A percentile compares a stretch with the other conserved stretches of the same genome.
These are phyloP conservation scores for Nectriaceae sp. DNA, from an alignment of 2,329 filamentous ascomycete species.

Conservation along the genomic window DNA sequence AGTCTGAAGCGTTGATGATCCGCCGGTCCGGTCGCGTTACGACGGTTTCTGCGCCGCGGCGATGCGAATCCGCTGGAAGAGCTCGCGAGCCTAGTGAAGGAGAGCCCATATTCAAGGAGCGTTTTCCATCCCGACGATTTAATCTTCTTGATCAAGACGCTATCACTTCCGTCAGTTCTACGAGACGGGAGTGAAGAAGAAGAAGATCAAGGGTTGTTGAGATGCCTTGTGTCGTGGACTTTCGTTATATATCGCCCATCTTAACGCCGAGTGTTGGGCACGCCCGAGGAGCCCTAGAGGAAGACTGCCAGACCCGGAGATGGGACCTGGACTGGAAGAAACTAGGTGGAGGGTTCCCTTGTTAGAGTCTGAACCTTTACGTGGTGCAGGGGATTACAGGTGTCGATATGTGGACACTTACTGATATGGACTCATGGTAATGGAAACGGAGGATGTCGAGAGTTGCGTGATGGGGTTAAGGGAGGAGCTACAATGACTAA, in stretches of 20 bases:
- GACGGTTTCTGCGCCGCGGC: constrained; percentile 11
- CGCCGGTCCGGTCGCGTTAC: constrained; percentile 10
- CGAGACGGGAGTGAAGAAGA: background rate
- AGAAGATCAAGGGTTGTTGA: constrained; percentile 5
- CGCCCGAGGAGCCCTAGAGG: constrained; percentile 16
- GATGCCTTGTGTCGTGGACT: constrained; percentile 2
- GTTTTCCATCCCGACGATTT: too few species aligned
- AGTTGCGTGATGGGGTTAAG: too few species aligned
- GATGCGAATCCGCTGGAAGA: constrained; percentile 21
- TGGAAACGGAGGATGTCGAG: constrained; percentile 3
- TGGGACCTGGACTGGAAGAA: background rate
- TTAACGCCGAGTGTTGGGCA: constrained; percentile 31
- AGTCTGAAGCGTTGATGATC: constrained; percentile 21
- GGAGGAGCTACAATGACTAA: too few species aligned
- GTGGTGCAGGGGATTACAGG: constrained; percentile 28
- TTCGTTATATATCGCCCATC: constrained; percentile 19
- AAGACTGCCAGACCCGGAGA: background rate
- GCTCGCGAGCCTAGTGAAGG: constrained; percentile 19
- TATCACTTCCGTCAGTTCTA: background rate
- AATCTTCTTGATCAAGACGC: too few species aligned
- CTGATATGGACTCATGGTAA: constrained; percentile 24
- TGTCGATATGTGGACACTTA: constrained; percentile 10
- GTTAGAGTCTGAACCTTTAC: constrained; percentile 30
- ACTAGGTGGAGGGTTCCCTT: constrained; percentile 23
- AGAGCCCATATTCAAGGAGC: constrained; percentile 3